Conservation (phyloP, 352 stramenopile species). For the Phytophthora meadii region DNA sequence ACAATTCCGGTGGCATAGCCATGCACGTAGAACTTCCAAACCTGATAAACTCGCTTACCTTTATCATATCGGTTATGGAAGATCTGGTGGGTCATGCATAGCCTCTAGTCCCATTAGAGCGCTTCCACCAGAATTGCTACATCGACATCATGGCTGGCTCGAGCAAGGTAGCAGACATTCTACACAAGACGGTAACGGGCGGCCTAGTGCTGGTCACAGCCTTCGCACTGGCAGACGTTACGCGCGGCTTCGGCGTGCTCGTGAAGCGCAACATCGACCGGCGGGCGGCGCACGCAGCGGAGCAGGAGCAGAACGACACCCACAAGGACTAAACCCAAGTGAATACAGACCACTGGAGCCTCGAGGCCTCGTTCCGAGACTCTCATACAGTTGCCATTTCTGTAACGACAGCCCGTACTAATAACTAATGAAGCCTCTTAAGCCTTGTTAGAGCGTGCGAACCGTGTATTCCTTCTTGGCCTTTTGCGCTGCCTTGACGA, state of each 20-base stretch:
- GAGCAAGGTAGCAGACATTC: conserved; percentile 64
- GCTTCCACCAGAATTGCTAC: conserved; percentile 15
- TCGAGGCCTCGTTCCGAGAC: conserved; percentile 9
- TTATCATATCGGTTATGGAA: too few relatives aligned
- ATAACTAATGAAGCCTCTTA: conserved; percentile 36
- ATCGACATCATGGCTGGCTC: conserved; percentile 24
- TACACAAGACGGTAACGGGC: conserved; percentile 84
- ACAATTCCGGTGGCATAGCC: conserved; percentile 19
- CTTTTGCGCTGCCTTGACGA: conserved; percentile 37
- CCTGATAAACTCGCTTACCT: too few relatives aligned
- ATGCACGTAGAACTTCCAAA: background rate
- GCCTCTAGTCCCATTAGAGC: conserved; percentile 18
- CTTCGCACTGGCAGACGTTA: conserved; percentile 77
- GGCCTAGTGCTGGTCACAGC: conserved; percentile 75
- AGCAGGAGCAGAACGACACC: conserved; percentile 27
- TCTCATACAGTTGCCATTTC: background rate
- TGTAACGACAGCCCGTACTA: conserved; percentile 11
- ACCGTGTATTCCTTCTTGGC: conserved; percentile 79
- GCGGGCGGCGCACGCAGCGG: conserved; percentile 32
- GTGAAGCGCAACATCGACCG: conserved; percentile 84
- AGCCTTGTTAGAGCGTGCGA: conserved; percentile 50
- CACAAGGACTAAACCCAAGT: conserved; percentile 38
- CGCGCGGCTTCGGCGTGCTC: conserved; percentile 78
- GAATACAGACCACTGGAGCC: background rate
- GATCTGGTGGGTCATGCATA: background rate